These are phyloP conservation scores for Casaregolazyma lundiana DNA, from an alignment of 1,139 yeast genomes.

Conservation along the genomic window DNA sequence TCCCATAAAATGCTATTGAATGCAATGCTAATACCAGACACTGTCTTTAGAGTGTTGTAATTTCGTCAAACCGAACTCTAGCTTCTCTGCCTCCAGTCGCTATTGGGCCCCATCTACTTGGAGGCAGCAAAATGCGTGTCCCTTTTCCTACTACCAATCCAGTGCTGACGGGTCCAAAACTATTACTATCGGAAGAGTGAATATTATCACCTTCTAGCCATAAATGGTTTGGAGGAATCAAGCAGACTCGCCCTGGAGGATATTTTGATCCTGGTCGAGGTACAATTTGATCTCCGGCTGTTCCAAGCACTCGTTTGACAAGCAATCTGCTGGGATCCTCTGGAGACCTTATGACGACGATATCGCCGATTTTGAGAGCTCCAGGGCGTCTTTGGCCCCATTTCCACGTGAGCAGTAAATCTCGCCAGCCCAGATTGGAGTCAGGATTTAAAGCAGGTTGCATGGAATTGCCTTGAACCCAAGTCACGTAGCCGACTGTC, in stretches of 20 bases:
- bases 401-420: constrained; percentile 70
- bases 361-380: constrained; percentile 58
- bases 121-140: constrained; percentile 62
- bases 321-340: constrained; percentile 65
- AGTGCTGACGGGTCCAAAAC: constrained; percentile 78
- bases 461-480: constrained; percentile 84
- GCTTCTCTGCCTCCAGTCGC: constrained; percentile 33
- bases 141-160: constrained; percentile 77
- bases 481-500: constrained; percentile 68
- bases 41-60: neutral
- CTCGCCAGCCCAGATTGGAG: constrained; percentile 44
- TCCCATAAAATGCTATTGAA: neutral
- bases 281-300: constrained; percentile 61
- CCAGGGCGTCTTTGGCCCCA: constrained; percentile 48
- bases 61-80: constrained; percentile 11
- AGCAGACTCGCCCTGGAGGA: constrained; percentile 51
- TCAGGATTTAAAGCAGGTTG: constrained; percentile 83
- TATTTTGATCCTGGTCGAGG: constrained; percentile 53
- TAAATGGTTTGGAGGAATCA: constrained; percentile 71
- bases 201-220: constrained; percentile 96
- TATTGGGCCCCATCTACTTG: constrained; percentile 41
- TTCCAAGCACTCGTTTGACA: constrained; percentile 72
- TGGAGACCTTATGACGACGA: constrained; percentile 75
- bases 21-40: too few species aligned
- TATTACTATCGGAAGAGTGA: constrained; percentile 79